Base-by-base conservation (phyloP, 352 stramenopile genomes). In the Pythium folliculosum region DNA sequence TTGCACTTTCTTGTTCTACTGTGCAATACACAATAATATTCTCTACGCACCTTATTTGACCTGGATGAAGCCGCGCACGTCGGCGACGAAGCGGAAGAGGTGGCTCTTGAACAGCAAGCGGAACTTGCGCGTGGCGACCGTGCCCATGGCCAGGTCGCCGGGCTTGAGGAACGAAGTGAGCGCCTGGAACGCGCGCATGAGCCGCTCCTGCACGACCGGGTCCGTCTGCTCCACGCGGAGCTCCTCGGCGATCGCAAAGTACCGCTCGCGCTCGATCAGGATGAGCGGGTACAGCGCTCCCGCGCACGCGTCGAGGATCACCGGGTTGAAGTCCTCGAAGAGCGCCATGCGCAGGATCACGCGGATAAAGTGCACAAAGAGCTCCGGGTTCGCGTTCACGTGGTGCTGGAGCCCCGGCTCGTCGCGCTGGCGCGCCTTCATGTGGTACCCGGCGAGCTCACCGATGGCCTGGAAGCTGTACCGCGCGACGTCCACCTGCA, bases 381-480 rank as follows among this genome's bases (percentile, higher is more conserved):
- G 63, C 17, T 89, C 82, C 0, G 81, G 77, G 47, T 90, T 73
- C 6, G 78, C 71, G 17, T 80, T 49, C 5, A 73, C 48, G 32
- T 92, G 87, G 14, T 25, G 52, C n/a, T 77, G 65, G 3, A 92
- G 77, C 13, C 85, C 85, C 14, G 67, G 69, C 30, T 86, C 76
- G 17, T 73, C 66, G 43, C 71, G 77, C 58, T 88, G 80, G 1
- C 65, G 68, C 16, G 82, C 76, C 63, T 90, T 90, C 73, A 80
- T 81, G 52, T 95, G 86, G 53, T 80, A 95, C 23, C 62, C 77
- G 1, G 82, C 87, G 48, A 95, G 74, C 56, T 94, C 85, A 14
- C 82, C 81, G 44, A 95, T 75, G 13, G 87, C 86, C 61, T 94
- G 87, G 66, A 95, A 95, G 57, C 85, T 93, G 62, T 94, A 89